Conservation (phyloP, 129 eudicot genomes). For the Helichrysum umbraculigerum region DNA sequence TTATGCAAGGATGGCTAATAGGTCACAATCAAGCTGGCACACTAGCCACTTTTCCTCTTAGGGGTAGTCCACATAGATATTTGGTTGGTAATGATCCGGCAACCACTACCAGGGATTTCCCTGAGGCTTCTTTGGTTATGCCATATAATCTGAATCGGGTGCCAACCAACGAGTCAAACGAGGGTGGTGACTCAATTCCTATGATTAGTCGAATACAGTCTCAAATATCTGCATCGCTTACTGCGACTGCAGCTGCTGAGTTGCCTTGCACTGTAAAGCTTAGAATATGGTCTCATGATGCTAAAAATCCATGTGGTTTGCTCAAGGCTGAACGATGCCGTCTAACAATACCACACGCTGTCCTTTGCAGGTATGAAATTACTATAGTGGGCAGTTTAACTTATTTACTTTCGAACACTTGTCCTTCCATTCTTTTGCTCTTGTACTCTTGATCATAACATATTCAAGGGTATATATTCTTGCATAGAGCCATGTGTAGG, state of each 20-base stretch:
- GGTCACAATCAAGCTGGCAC: constrained; percentile 66
- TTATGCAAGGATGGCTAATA: constrained; percentile 74
- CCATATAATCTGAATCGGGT: constrained; percentile 32
- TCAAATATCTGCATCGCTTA: constrained; percentile 56
- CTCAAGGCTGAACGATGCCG: constrained; percentile 57
- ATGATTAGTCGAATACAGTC: constrained; percentile 58
- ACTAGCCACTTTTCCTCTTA: constrained; percentile 39
- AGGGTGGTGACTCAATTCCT: constrained; percentile 35
- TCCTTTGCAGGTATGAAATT: constrained; percentile 60
- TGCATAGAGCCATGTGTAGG: background rate
- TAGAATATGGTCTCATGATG: constrained; percentile 64
- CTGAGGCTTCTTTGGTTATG: constrained; percentile 2
- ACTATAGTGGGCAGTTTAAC: background rate
- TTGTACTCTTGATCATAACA: background rate
- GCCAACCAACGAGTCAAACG: constrained; percentile 32
- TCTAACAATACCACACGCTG: constrained; percentile 66
- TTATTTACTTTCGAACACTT: background rate
- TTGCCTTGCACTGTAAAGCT: constrained; percentile 75
- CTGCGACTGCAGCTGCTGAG: constrained; percentile 68
- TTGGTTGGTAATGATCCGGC: constrained; percentile 26
- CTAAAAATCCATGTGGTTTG: constrained; percentile 49
- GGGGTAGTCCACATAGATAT: constrained; percentile 36
- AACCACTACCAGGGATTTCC: background rate
- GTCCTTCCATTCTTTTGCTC: background rate
- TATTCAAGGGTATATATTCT: background rate